These are phyloP conservation scores for Benincasa hispida DNA, from an alignment of 306 rosid species.

Conservation along the genomic window DNA sequence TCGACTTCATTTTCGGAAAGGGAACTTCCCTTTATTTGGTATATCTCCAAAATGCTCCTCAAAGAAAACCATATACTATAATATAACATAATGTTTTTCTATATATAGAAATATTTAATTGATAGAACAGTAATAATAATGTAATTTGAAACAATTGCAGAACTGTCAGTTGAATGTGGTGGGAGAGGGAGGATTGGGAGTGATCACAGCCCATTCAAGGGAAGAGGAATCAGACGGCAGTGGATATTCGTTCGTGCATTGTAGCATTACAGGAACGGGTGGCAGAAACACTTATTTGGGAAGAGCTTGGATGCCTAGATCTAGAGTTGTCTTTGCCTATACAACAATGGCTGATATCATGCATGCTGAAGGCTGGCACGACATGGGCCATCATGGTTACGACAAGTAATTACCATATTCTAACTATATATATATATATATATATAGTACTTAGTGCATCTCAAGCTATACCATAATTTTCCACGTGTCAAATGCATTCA, in stretches of 20 bases:
- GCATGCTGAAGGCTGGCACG: conserved; percentile 27
- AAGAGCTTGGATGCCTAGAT: conserved; percentile 36
- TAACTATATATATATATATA: too few species aligned
- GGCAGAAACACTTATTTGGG: conserved; percentile 23
- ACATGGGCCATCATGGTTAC: not conserved
- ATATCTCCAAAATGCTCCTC: not conserved
- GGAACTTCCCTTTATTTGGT: conserved; percentile 38
- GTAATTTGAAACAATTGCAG: conserved; percentile 9
- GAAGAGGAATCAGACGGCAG: not conserved
- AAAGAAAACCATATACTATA: too few species aligned
- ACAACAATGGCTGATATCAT: conserved; percentile 16
- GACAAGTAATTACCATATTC: too few species aligned
- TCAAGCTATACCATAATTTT: too few species aligned
- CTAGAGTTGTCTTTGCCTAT: conserved; percentile 35
- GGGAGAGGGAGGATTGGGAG: conserved; percentile 6
- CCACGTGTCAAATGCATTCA: too few species aligned
- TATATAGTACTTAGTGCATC: too few species aligned
- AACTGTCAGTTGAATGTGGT: conserved; percentile 18
- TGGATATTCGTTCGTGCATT: conserved; percentile 42
- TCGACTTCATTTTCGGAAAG: conserved; percentile 30
- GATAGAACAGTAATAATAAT: too few species aligned
- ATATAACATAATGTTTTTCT: too few species aligned
- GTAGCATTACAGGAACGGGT: conserved; percentile 26
- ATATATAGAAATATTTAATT: too few species aligned
- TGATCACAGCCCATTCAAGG: conserved; percentile 50